Evolutionary conservation across 2,329 filamentous ascomycete genomes (phyloP), one percentile per base, ranked within the genome.

Genomic region (Exutisphaerella laricina): DNA sequence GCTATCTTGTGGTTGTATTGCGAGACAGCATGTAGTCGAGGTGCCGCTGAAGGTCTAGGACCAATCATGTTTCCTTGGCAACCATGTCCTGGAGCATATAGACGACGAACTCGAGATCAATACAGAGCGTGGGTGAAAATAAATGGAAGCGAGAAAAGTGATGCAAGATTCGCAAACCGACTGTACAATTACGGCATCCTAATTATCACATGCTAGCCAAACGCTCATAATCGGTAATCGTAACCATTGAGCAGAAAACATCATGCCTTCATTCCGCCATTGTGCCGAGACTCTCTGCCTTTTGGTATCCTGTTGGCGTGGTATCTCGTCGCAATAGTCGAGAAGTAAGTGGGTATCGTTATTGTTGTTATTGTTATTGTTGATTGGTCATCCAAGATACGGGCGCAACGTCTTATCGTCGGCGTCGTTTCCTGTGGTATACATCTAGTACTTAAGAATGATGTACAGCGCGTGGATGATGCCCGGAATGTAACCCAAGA

Each of bases 391-490:
- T n/a, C n/a, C n/a, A 38, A 7, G 23, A 26, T 26, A 26, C 6
- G 23, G 12, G 23, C 12, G 23, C 23, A 7, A 7, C 23, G 6
- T 26, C 23, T 7, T 26, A 7, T 6, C 23, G 23, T 6, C 23
- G 6, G 23, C 23, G 16, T 4, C 5, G 26, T 14, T 23, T 4
- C 4, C 16, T 23, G 31, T 28, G 4, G 29, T 10, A n/a, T 5
- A 20, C 26, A 25, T 10, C 32, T 35, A 43, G 26, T 35, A 40
- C 28, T 40, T 38, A 9, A 43, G 26, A 17, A 36, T 35, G 39
- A 78, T 79, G 53, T 80, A 94, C 73, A 94, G 71, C 50, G 88
- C 88, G 74, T 95, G 88, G 67, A 94, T 87, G 72, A 94, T 89
- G 68, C 88, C 51, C 29, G 60, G 63, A 48, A 66, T 65, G 67